Conservation (phyloP, 192 early-diverging fungal species). For the Rhizophagus sp. region DNA sequence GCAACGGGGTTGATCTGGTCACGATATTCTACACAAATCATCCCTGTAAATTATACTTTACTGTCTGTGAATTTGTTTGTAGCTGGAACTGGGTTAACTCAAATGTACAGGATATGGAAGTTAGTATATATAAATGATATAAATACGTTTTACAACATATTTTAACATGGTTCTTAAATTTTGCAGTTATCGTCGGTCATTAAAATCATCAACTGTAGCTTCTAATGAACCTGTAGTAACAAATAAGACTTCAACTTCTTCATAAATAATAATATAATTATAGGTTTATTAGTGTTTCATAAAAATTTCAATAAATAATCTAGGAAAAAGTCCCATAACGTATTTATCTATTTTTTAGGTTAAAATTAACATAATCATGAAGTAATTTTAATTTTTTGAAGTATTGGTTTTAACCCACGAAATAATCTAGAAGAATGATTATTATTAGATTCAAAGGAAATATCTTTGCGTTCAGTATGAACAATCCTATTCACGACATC, state of each 20-base stretch:
- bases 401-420: background rate
- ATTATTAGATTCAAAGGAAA: background rate
- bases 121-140: conserved; percentile 37
- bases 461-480: background rate
- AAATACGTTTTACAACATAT: background rate
- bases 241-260: background rate
- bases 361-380: background rate
- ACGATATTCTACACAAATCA: conserved; percentile 94
- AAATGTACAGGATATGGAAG: conserved; percentile 80
- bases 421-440: background rate
- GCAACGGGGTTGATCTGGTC: conserved; percentile 97
- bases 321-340: too few relatives aligned
- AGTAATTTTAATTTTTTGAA: background rate
- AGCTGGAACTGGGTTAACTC: conserved; percentile 84
- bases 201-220: background rate
- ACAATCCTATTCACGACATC: conserved; percentile 6
- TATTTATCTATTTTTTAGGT: too few relatives aligned
- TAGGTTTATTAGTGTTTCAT: background rate
- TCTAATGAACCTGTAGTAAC: background rate
- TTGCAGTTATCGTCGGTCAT: background rate
- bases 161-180: background rate
- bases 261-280: background rate
- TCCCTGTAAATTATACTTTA: conserved; percentile 88
- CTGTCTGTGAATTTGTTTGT: conserved; percentile 94
- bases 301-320: too few relatives aligned